Percentiles rank a stretch among this genome's conserved stretches.
These are phyloP conservation scores for Juncus inflexus DNA, from an alignment of 176 grass and related monocot genomes.

Conservation along the genomic window DNA sequence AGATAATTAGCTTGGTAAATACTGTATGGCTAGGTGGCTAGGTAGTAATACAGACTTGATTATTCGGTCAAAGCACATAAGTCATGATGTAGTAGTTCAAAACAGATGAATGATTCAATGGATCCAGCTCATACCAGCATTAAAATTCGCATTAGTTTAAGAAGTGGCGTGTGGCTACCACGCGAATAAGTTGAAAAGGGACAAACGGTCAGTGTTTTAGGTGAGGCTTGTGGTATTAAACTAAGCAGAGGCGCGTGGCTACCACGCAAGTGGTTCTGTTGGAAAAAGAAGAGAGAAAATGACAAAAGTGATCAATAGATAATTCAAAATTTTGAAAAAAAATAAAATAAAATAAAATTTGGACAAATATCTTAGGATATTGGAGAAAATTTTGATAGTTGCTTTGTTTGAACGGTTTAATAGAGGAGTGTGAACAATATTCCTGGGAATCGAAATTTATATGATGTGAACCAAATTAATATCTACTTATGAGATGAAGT, in stretches of 20 bases:
- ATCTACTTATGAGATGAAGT: no score
- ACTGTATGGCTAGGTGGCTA: no score
- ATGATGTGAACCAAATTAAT: no score
- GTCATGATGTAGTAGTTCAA: neutral
- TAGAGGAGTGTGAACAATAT: no score
- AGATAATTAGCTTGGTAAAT: neutral
- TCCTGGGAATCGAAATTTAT: no score
- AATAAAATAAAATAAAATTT: no score
- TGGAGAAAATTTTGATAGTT: no score
- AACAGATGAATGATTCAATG: constrained; percentile 2
- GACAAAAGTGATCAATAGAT: neutral
- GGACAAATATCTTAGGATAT: no score
- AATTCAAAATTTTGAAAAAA: no score
- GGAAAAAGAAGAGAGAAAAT: neutral
- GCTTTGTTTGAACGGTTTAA: no score
- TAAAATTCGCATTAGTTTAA: constrained; percentile 17
- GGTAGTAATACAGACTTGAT: neutral
- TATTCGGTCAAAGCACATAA: neutral
- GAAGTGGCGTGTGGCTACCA: constrained; percentile 35
- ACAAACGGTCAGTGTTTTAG: constrained; percentile 2
- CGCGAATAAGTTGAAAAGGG: constrained; percentile 3
- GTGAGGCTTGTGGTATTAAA: constrained; percentile 13
- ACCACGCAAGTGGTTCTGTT: constrained; percentile 20
- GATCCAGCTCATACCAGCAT: constrained; percentile 4
- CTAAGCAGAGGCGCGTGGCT: constrained; percentile 36